Percentiles rank a stretch among this genome's conserved stretches.
Conservation (phyloP, 2,329 filamentous ascomycete species). For the Endocalyx cinctus region DNA sequence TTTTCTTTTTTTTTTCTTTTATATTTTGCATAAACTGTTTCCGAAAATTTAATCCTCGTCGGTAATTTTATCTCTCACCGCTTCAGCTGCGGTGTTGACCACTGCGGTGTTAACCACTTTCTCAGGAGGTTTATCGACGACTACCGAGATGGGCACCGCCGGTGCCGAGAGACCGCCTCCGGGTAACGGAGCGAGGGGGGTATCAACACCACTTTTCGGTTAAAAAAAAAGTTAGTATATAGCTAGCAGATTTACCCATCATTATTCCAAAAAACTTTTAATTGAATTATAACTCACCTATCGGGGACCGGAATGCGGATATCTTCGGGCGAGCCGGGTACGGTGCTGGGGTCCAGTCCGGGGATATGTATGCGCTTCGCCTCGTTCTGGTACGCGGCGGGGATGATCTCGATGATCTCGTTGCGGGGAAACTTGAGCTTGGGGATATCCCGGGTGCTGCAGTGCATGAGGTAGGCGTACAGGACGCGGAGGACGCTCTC, state of each 20-base stretch:
- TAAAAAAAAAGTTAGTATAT: too few relatives aligned
- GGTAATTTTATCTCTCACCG: constrained; percentile 26
- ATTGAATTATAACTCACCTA: too few relatives aligned
- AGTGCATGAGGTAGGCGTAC: constrained; percentile 98
- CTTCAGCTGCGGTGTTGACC: constrained; percentile 25
- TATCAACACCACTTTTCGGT: too few relatives aligned
- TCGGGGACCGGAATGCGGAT: constrained; percentile 70
- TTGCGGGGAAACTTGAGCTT: constrained; percentile 89
- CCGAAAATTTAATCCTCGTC: constrained; percentile 23
- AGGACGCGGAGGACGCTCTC: constrained; percentile 96
- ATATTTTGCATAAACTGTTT: neutral
- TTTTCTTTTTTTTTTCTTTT: neutral
- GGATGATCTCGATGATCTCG: constrained; percentile 98
- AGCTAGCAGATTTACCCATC: too few relatives aligned
- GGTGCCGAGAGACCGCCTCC: constrained; percentile 45
- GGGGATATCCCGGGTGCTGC: constrained; percentile 91
- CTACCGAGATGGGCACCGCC: constrained; percentile 34
- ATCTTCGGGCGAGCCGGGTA: constrained; percentile 76
- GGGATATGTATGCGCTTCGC: constrained; percentile 87
- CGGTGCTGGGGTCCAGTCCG: constrained; percentile 57
- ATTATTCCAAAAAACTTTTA: too few relatives aligned
- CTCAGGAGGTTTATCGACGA: constrained; percentile 21
- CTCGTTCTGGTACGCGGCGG: constrained; percentile 94
- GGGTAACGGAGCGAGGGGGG: constrained; percentile 36
- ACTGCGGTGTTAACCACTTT: constrained; percentile 25